A percentile compares a stretch with the other conserved stretches of the same genome.
Conservation (phyloP, 1,139 yeast species). For the Blastobotrys arbuscula region DNA sequence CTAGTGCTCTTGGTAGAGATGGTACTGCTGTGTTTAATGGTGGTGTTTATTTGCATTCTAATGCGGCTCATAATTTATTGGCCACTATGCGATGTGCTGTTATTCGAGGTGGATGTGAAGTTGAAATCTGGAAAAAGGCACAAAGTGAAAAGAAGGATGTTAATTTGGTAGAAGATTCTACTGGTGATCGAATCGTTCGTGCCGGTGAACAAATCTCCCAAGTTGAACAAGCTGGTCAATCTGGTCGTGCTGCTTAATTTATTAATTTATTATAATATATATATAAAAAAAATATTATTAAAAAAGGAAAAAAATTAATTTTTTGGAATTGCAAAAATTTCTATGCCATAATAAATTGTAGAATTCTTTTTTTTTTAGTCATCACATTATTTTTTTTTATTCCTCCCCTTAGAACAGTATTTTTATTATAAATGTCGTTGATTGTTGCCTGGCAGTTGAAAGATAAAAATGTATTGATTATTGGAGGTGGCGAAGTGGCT, state of each 20-base stretch:
- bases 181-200: conserved; percentile 50
- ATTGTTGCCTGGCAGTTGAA: conserved; percentile 70
- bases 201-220: conserved; percentile 57
- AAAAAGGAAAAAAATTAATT: conserved; percentile 1
- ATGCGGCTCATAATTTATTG: conserved; percentile 94
- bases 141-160: conserved; percentile 52
- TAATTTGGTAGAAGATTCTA: conserved; percentile 45
- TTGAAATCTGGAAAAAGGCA: conserved; percentile 69
- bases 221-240: conserved; percentile 29
- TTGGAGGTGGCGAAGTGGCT: conserved; percentile 84
- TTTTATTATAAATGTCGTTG: conserved; percentile 42
- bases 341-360: too few relatives aligned
- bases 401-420: too few relatives aligned
- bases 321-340: too few relatives aligned
- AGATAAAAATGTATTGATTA: conserved; percentile 59
- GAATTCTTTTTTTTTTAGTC: too few relatives aligned
- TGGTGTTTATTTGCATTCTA: conserved; percentile 94
- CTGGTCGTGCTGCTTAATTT: conserved; percentile 31
- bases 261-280: not conserved
- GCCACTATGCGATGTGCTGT: conserved; percentile 97
- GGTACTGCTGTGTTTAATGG: conserved; percentile 97
- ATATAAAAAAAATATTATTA: not conserved
- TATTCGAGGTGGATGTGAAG: conserved; percentile 78
- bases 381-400: too few relatives aligned
- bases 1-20: conserved; percentile 89